These are phyloP conservation scores for Neospora caninum DNA, from an alignment of 169 alveolate genomes.

Conservation along the genomic window DNA sequence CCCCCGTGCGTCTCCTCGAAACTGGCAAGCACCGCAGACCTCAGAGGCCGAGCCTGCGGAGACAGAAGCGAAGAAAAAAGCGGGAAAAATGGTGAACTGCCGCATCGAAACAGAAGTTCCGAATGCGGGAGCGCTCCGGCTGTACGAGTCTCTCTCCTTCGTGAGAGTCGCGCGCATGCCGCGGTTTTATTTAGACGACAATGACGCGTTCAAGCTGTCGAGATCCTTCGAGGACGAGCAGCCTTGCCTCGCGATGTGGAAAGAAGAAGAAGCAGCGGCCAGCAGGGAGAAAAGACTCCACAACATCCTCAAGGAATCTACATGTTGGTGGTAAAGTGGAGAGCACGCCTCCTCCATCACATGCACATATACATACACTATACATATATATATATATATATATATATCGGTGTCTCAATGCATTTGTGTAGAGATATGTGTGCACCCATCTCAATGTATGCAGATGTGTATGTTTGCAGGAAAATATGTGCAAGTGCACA, in stretches of 20 bases:
- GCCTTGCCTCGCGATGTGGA: not conserved
- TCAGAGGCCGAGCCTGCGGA: not conserved
- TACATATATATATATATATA: not conserved
- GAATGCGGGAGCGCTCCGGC: not conserved
- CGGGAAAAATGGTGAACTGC: not conserved
- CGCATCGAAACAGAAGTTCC: conserved; percentile 8
- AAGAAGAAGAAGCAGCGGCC: too few relatives aligned
- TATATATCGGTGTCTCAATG: not conserved
- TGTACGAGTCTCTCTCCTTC: conserved; percentile 5
- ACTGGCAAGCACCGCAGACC: too few relatives aligned
- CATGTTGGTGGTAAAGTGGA: not conserved
- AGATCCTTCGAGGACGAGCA: not conserved
- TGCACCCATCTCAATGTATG: too few relatives aligned
- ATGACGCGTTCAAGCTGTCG: conserved; percentile 17
- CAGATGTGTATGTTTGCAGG: not conserved
- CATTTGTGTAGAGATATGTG: too few relatives aligned
- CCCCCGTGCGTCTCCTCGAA: too few relatives aligned
- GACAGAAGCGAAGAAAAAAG: not conserved
- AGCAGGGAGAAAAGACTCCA: not conserved
- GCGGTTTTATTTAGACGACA: not conserved
- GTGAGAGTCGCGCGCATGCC: not conserved
- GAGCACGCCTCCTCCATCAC: too few relatives aligned
- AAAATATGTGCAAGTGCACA: too few relatives aligned
- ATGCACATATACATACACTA: too few relatives aligned
- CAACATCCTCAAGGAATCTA: not conserved